A percentile compares a stretch with the other conserved stretches of the same genome.
phyloP scores from a whole-genome alignment of 768 basidiomycete species.

The Podaxis mareebaensis region DNA sequence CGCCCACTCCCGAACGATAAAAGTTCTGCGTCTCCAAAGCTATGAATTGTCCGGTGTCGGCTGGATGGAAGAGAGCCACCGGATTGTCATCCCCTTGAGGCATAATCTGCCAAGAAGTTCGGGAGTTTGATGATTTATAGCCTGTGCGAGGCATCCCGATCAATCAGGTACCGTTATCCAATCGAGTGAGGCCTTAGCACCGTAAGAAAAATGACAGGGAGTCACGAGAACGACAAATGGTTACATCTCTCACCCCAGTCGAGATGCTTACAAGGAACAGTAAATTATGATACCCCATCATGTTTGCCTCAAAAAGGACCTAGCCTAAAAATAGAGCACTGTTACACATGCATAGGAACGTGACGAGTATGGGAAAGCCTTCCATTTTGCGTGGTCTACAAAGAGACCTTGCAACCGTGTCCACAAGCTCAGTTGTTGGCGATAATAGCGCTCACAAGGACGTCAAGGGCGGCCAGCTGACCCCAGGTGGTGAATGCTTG shows the following conservation, averaged over 20 bases:
- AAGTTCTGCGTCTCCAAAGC: neutral
- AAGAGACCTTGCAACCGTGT: neutral
- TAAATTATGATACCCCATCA: neutral
- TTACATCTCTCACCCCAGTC: neutral
- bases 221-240: neutral
- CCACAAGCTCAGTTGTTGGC: slow-evolving; percentile 28
- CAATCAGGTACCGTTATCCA: neutral
- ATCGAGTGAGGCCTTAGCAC: too few species aligned
- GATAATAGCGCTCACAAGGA: slow-evolving; percentile 38
- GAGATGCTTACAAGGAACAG: neutral
- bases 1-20: neutral
- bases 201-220: neutral
- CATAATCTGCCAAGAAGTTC: neutral
- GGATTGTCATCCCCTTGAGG: neutral
- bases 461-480: slow-evolving; percentile 48
- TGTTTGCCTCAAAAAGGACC: neutral
- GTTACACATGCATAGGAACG: neutral
- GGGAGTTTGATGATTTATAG: neutral
- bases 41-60: neutral
- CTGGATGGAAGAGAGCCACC: neutral
- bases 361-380: neutral
- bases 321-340: neutral
- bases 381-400: neutral
- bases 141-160: too few species aligned
- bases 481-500: slow-evolving; percentile 49